Evolutionary conservation across 2,329 filamentous ascomycete species (phyloP), one percentile per base, ranked within the genome.

Genomic region (Sphaerostilbella broomeana): DNA sequence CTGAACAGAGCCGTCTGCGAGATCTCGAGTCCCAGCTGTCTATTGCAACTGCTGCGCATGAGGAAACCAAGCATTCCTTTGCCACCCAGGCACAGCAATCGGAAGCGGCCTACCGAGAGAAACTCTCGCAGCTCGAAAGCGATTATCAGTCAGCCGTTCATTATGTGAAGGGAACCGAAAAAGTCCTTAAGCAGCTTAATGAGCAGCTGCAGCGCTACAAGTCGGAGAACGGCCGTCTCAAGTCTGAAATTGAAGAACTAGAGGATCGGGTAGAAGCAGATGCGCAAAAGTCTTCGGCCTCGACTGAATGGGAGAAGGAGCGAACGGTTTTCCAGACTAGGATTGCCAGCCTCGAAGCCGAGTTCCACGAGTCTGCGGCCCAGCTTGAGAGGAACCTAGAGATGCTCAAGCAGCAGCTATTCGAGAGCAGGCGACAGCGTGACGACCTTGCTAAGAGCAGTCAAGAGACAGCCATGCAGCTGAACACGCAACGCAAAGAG

Each of bases 181-280:
- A 95, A 74, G 95, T 98, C 88, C 77, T 98, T 34, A 89, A 92
- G 63, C 90, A 94, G 62, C 90, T 98, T 73, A 97, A 97, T 68
- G 88, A 95, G 55, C 92, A 98, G 64, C 72, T 98, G n/a, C 74
- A 84, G 39, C 86, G 88, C 42, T 92, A 94, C 65, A 97, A 97
- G 72, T 67, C 79, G 10, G 84, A 92, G 45, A 95, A 95, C 55
- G 69, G 73, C 13, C 84, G 84, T 44, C 70, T 98, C 27, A 89
- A 92, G 61, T 75, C 79, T 32, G 87, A 95, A 54, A 69, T 95
- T n/a, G 75, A 83, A 25, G 72, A 76, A 38, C 69, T 80, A 38
- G 81, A 77, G 59, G 78, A 73, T 50, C 73, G 62, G 50, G 54
- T 65, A 25, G 60, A 68, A 35, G 60, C 56, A 24, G 48, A 58